These are phyloP conservation scores for Onygenales sp. DNA, from an alignment of 2,329 filamentous ascomycete species.

Conservation along the genomic window DNA sequence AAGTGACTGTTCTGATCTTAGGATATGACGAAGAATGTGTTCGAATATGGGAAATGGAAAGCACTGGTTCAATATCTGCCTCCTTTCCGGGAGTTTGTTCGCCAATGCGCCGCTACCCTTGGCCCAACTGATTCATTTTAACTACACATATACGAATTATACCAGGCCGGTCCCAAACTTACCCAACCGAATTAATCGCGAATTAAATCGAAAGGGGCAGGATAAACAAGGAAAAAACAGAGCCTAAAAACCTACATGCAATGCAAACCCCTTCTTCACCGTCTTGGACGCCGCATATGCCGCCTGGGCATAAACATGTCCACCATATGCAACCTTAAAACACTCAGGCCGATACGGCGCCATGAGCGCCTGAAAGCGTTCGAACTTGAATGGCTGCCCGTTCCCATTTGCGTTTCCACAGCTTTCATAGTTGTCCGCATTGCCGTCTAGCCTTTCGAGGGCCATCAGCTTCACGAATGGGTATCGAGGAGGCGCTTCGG, in stretches of 20 bases:
- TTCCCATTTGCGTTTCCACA: neutral
- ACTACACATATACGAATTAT: too few relatives aligned
- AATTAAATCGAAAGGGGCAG: neutral
- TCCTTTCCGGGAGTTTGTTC: too few relatives aligned
- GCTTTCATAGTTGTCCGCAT: constrained; percentile 1
- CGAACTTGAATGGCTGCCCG: constrained; percentile 12
- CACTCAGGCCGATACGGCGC: constrained; percentile 34
- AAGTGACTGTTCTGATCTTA: neutral
- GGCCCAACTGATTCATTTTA: too few relatives aligned
- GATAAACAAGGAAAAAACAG: neutral
- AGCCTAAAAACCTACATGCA: constrained; percentile 36
- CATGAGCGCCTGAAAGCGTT: constrained; percentile 21
- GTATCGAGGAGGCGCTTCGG: neutral
- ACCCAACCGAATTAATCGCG: too few relatives aligned
- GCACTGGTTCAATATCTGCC: too few relatives aligned
- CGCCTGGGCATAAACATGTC: constrained; percentile 49
- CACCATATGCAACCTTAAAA: constrained; percentile 41
- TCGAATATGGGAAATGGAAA: too few relatives aligned
- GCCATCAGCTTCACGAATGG: constrained; percentile 24
- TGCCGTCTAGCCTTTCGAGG: constrained; percentile 17
- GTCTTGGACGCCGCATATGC: constrained; percentile 49
- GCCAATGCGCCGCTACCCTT: too few relatives aligned
- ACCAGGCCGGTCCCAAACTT: too few relatives aligned
- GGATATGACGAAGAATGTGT: too few relatives aligned
- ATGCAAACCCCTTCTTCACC: constrained; percentile 39